phyloP scores from a whole-genome alignment of 2,329 filamentous ascomycete species.

The Nigrospora sphaerica region DNA sequence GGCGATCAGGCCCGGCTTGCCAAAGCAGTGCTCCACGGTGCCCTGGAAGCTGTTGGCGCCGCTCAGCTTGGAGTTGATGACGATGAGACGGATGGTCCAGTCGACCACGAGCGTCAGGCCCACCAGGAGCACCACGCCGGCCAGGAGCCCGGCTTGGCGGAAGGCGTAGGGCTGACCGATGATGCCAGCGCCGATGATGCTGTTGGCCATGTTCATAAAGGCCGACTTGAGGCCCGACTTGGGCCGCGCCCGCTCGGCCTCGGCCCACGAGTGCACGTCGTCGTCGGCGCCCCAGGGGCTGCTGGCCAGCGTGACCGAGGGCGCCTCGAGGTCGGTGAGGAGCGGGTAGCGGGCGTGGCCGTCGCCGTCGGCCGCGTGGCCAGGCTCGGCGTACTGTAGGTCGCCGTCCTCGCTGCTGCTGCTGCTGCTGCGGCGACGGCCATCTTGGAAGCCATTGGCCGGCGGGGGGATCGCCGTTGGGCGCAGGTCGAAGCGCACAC shows the following conservation, averaged over 20 bases:
- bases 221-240: constrained; percentile 81
- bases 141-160: constrained; percentile 77
- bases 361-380: constrained; percentile 28
- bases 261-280: constrained; percentile 40
- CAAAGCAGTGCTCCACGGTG: constrained; percentile 94
- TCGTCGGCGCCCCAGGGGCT: constrained; percentile 32
- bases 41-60: constrained; percentile 92
- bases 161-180: constrained; percentile 94
- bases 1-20: constrained; percentile 76
- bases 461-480: constrained; percentile 22
- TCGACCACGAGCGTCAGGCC: constrained; percentile 78
- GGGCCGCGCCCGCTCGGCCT: constrained; percentile 55
- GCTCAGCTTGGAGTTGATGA: constrained; percentile 94
- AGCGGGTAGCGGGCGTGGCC: constrained; percentile 56
- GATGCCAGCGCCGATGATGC: constrained; percentile 77
- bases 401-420: constrained; percentile 9
- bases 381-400: constrained; percentile 12
- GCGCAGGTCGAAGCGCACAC: constrained; percentile 54
- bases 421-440: neutral
- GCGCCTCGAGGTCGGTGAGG: constrained; percentile 66
- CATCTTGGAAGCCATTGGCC: constrained; percentile 12
- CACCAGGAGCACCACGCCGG: constrained; percentile 72
- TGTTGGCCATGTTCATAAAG: constrained; percentile 99
- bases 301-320: constrained; percentile 61
- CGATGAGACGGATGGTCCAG: constrained; percentile 96